These are phyloP conservation scores for Clonostachys sp. DNA, from an alignment of 2,329 filamentous ascomycete species.

Conservation along the genomic window DNA sequence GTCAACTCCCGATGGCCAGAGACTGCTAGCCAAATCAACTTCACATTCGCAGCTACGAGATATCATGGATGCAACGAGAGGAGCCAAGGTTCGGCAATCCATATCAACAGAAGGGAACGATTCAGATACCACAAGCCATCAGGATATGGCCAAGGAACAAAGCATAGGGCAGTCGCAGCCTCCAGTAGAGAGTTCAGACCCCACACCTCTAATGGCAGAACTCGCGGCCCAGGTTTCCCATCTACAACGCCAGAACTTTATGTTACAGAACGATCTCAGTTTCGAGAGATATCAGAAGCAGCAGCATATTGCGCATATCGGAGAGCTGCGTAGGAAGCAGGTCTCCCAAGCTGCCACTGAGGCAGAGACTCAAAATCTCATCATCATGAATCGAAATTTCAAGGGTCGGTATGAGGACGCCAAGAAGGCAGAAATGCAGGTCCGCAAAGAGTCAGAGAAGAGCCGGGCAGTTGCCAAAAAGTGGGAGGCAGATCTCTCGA, in stretches of 20 bases:
- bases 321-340: constrained; percentile 69
- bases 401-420: constrained; percentile 70
- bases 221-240: constrained; percentile 39
- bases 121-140: constrained; percentile 48
- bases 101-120: constrained; percentile 32
- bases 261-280: constrained; percentile 74
- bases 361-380: constrained; percentile 76
- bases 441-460: constrained; percentile 68
- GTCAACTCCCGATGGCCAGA: constrained; percentile 49
- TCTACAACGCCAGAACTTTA: constrained; percentile 68
- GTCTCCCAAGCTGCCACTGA: constrained; percentile 74
- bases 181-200: neutral
- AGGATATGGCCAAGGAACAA: constrained; percentile 37
- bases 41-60: constrained; percentile 56
- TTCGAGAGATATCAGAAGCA: constrained; percentile 83
- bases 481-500: constrained; percentile 68
- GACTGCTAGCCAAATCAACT: constrained; percentile 32
- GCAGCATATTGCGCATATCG: constrained; percentile 78
- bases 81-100: too few relatives aligned
- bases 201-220: constrained; percentile 13
- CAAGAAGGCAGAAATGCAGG: constrained; percentile 64
- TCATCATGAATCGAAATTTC: constrained; percentile 70
- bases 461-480: constrained; percentile 71
- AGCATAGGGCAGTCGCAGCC: constrained; percentile 6
- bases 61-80: constrained; percentile 41